These are phyloP conservation scores for Coriaria nepalensis DNA, from an alignment of 306 rosid species.

Conservation along the genomic window DNA sequence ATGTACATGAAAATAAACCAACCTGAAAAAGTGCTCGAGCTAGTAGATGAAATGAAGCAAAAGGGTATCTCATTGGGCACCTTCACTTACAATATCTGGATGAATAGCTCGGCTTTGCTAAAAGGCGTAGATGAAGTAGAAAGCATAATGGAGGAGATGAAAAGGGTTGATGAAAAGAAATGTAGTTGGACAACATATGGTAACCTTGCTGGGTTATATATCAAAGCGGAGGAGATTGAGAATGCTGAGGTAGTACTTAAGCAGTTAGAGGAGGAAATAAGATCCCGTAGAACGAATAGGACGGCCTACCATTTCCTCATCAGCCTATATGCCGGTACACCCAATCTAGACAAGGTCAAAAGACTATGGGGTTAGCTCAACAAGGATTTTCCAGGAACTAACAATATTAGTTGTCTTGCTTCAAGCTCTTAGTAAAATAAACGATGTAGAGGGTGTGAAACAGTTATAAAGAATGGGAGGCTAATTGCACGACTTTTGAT, in stretches of 20 bases:
- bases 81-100: slow-evolving; percentile 45
- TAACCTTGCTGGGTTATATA: slow-evolving; percentile 60
- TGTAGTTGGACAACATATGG: slow-evolving; percentile 54
- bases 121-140: slow-evolving; percentile 41
- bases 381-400: slow-evolving; percentile 29
- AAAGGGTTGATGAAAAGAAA: slow-evolving; percentile 15
- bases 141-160: slow-evolving; percentile 47
- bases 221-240: slow-evolving; percentile 41
- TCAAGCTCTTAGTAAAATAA: slow-evolving; percentile 50
- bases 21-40: slow-evolving; percentile 36
- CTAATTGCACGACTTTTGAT: slow-evolving; percentile 37
- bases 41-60: slow-evolving; percentile 44
- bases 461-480: slow-evolving; percentile 59
- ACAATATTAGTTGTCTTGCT: slow-evolving; percentile 56
- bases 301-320: slow-evolving; percentile 50
- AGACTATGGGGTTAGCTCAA: slow-evolving; percentile 55
- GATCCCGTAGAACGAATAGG: slow-evolving; percentile 22
- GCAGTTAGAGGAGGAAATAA: slow-evolving; percentile 32
- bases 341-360: slow-evolving; percentile 41
- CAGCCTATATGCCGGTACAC: slow-evolving; percentile 52
- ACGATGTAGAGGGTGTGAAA: slow-evolving; percentile 43
- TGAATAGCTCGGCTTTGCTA: slow-evolving; percentile 46
- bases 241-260: slow-evolving; percentile 50
- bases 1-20: slow-evolving; percentile 48
- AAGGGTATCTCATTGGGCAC: slow-evolving; percentile 28